Base-by-base conservation (phyloP, 495 filamentous ascomycete species). In the Acidiella bohemica region DNA sequence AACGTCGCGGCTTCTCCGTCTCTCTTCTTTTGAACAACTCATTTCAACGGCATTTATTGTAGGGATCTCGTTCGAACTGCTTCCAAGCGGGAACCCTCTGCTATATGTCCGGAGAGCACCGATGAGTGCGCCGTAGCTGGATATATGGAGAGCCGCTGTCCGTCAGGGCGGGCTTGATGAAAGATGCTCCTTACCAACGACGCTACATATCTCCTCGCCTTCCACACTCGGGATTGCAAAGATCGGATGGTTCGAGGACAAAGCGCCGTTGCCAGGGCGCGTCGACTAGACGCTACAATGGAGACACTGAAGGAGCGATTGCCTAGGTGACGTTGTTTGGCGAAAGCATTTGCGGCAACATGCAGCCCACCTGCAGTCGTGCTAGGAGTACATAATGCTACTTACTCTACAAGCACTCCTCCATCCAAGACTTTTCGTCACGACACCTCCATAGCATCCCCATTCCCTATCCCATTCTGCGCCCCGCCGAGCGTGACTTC, bases 1-100 rank as follows among this genome's bases (percentile, higher is more conserved):
- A 18, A 11, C 6, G 8, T 12, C 7, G 7, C 19, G 14, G 17
- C 3, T 23, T 11, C 20, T 47, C 56, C 55, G 47, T 48, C 59
- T 60, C 46, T 67, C 62, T 64, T 57, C 51, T 64, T 61, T 63
- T 57, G 51, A 63, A 46, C 48, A 49, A 67, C 61, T 67, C 64
- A 65, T 69, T 55, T 68, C 59, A 80, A 72, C 67, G 74, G 72
- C 68, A 59, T 76, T 72, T 92, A 87, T 93, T 88, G 85, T 94
- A 80, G 85, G 39, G 32, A 22, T 13, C 22, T 41, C 27, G 35
- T 20, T 81, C 73, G 67, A 67, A 60, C 62, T 61, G 46, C 30
- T 43, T 24, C 38, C 40, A 39, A 64, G 68, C 66, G 63, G 53
- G 60, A 51, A 62, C 54, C 70, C 76, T 75, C 76, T 80, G 63